A percentile compares a stretch with the other conserved stretches of the same genome.
Conservation (phyloP, 2,329 filamentous ascomycete genomes). For the Penicillium aurantiogriseum region DNA sequence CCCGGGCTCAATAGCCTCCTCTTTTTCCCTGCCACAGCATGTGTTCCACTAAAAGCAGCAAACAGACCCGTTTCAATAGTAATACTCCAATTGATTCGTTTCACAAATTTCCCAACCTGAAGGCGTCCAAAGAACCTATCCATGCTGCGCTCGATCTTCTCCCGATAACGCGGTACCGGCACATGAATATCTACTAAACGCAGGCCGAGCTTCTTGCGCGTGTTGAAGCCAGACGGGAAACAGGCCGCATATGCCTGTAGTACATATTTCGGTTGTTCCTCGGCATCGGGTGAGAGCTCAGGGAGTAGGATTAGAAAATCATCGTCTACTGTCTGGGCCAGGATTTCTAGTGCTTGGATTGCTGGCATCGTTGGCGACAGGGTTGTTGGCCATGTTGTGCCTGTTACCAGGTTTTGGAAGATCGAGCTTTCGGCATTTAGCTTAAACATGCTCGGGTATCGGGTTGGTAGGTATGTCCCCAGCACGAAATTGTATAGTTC, state of each 20-base stretch:
- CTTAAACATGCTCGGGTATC: slow-evolving; percentile 57
- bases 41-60: slow-evolving; percentile 39
- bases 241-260: slow-evolving; percentile 57
- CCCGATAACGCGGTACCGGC: slow-evolving; percentile 58
- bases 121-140: slow-evolving; percentile 60
- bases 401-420: slow-evolving; percentile 50
- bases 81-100: slow-evolving; percentile 53
- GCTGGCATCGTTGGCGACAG: slow-evolving; percentile 35
- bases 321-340: slow-evolving; percentile 56
- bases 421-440: slow-evolving; percentile 22
- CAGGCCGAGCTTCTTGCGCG: slow-evolving; percentile 54
- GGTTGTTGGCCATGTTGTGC: slow-evolving; percentile 40
- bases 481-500: slow-evolving; percentile 55
- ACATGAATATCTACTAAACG: slow-evolving; percentile 56
- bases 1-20: slow-evolving; percentile 28
- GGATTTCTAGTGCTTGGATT: slow-evolving; percentile 45
- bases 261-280: slow-evolving; percentile 47
- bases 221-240: slow-evolving; percentile 60
- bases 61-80: slow-evolving; percentile 42
- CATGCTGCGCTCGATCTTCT: slow-evolving; percentile 60
- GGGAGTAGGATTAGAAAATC: slow-evolving; percentile 61
- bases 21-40: slow-evolving; percentile 26
- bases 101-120: slow-evolving; percentile 55
- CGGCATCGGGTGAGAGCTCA: slow-evolving; percentile 17
- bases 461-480: slow-evolving; percentile 54